Base-by-base conservation (phyloP, 768 basidiomycete genomes). In the Termitomyces sp. region DNA sequence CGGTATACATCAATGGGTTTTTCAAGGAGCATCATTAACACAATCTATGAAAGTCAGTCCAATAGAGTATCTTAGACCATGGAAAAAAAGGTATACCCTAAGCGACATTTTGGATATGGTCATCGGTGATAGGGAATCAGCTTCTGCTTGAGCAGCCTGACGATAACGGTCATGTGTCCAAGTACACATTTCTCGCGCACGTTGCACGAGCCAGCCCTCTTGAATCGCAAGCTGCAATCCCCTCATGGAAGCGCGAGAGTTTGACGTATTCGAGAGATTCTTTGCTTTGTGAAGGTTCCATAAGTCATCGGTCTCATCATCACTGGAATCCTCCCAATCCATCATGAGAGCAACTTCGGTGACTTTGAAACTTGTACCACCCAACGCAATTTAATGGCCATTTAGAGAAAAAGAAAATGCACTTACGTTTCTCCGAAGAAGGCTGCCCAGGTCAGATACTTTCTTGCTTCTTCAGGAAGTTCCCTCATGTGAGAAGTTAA, bases 141-240 rank as follows among this genome's bases (percentile, higher is more conserved):
- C 82, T 68, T 88, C 86, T 4, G 78, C 80, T 63, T 85, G 81
- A 9, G 85, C 86, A 11, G 88, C 88, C 69, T 88, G 87, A 9
- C 87, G 80, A 70, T 88, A 91, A 47, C 87, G 76, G 66, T 89
- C 88, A 69, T 91, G 88, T 4, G 85, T 76, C 69, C 89, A 88
- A 64, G 81, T 85, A 69, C 86, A 88, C 87, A 89, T 88, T 64
- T 89, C 88, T 37, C 88, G 75, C 4, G 86, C 88, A 51, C 85
- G 75, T 58, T 87, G 85, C 6, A 87, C 81, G 11, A 91, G 75
- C 88, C 88, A 91, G 1, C 89, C 89, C 67, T 89, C 88, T 1
- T 81, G 72, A 20, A 89, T 78, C 1, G 87, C 88, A 18, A 79
- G 69, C 66, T 89, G 87, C 37, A 88, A 73, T 4, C 87, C 88